Base-by-base conservation (phyloP, 257 asterid genomes). In the Parsonsia alboflavescens region DNA sequence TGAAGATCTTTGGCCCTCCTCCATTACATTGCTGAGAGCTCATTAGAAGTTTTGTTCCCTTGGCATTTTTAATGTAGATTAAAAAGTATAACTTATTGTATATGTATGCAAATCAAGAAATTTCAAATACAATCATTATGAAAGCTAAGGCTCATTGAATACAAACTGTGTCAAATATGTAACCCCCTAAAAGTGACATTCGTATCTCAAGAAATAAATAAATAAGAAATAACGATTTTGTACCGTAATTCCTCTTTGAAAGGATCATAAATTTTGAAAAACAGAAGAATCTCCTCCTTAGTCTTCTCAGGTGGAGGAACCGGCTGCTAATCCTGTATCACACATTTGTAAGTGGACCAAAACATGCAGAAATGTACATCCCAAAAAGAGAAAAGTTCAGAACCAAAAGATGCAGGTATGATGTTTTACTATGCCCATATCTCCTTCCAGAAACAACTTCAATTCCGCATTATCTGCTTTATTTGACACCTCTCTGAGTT, bases 251-350 rank as follows among this genome's bases (percentile, higher is more conserved):
- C 89, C 81, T 89, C 96, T 78, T 86, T 88, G 75, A 75, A 69
- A 75, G 97, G 97, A 64, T 91, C 96, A 68, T 89, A 88, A 67
- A 84, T 86, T 77, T 91, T 89, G 84, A 91, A 89, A 81, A 86
- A 88, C 80, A 91, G 83, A 80, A 91, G 87, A 71, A 91, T 89
- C 69, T 91, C 93, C 12, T 89, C 96, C 86, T 88, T 91, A 53
- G 81, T 79, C 78, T 88, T 91, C 77, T 83, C 89, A 49, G 84
- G 89, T 70, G 87, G 89, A 79, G 89, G 83, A 58, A 86, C 72
- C 39, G 96, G 92, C 76, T 70, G 84, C 84, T 81, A 74, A 78
- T 86, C 96, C 97, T 91, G 77, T 48, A 33, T 54, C 17, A 24
- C 2, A 41, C 22, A 42, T 39, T 48, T 33, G 28, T 39, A 21